Percentiles rank a stretch among this genome's conserved stretches.
These are phyloP conservation scores for Trametes cubensis DNA, from an alignment of 768 basidiomycete genomes.

Conservation along the genomic window DNA sequence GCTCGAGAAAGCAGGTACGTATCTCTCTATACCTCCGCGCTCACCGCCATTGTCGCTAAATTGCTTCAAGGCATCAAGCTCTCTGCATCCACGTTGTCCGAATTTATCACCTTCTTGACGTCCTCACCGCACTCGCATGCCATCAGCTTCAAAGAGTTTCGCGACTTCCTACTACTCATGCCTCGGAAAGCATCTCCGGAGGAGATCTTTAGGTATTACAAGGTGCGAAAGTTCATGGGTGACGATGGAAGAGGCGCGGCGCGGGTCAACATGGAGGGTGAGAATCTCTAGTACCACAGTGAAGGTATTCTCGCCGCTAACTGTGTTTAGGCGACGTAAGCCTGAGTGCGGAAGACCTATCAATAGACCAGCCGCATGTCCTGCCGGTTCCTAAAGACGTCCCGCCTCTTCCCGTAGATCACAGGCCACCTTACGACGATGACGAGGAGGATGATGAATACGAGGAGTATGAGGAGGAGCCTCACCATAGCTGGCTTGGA, in stretches of 20 bases:
- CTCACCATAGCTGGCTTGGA: slow-evolving; percentile 62
- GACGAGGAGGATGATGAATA: slow-evolving; percentile 42
- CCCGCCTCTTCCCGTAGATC: slow-evolving; percentile 29
- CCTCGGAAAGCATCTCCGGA: slow-evolving; percentile 78
- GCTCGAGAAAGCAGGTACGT: slow-evolving; percentile 70
- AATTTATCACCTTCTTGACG: slow-evolving; percentile 82
- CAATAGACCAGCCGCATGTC: slow-evolving; percentile 29
- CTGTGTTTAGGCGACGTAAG: slow-evolving; percentile 69
- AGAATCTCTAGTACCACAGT: slow-evolving; percentile 12
- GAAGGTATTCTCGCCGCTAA: slow-evolving; percentile 11
- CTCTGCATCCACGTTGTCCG: slow-evolving; percentile 66
- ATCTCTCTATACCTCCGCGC: background rate
- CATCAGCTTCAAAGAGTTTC: slow-evolving; percentile 82
- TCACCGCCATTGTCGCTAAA: background rate
- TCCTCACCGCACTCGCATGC: slow-evolving; percentile 67
- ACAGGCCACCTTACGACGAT: slow-evolving; percentile 31
- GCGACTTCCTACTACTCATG: slow-evolving; percentile 86
- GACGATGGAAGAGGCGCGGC: slow-evolving; percentile 79
- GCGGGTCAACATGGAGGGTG: slow-evolving; percentile 90
- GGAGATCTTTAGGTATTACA: slow-evolving; percentile 87
- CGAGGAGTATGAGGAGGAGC: slow-evolving; percentile 56
- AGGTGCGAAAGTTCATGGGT: slow-evolving; percentile 65
- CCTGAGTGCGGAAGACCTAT: slow-evolving; percentile 75
- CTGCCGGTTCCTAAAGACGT: slow-evolving; percentile 12
- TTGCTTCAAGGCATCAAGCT: slow-evolving; percentile 65